These are phyloP conservation scores for Pilasporangium apinafurcum DNA, from an alignment of 352 stramenopile genomes.

Conservation along the genomic window DNA sequence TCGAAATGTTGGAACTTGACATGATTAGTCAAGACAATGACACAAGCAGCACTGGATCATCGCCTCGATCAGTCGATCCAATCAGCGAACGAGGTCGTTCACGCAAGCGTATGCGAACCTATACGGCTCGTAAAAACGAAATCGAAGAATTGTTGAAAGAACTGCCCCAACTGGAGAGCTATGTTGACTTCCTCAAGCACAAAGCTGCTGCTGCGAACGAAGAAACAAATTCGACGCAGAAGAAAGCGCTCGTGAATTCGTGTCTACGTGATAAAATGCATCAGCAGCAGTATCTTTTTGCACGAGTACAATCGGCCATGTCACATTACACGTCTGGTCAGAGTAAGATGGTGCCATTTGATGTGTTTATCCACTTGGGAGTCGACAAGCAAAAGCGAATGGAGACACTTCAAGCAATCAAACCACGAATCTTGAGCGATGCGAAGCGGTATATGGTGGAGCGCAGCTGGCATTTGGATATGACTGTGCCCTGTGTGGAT, in stretches of 20 bases:
- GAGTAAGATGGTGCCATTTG: neutral
- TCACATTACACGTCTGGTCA: neutral
- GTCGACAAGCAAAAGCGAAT: conserved; percentile 11
- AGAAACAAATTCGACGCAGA: no score
- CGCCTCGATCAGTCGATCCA: no score
- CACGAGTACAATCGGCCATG: conserved; percentile 1
- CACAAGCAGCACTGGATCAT: no score
- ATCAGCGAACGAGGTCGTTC: no score
- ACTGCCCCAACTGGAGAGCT: conserved; percentile 12
- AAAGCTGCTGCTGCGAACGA: no score
- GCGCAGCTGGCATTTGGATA: conserved; percentile 12
- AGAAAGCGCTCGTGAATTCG: neutral
- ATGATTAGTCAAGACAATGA: no score
- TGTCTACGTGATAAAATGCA: neutral
- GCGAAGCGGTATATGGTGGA: conserved; percentile 16
- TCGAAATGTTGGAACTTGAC: no score
- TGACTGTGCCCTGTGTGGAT: conserved; percentile 17
- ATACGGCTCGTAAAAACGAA: conserved; percentile 16
- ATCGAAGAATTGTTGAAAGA: conserved; percentile 22
- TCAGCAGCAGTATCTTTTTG: neutral
- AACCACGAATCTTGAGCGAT: conserved; percentile 12
- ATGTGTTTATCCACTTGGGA: neutral
- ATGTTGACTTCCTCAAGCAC: conserved; percentile 17
- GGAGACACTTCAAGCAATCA: conserved; percentile 7
- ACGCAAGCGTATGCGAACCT: conserved; percentile 4